A percentile compares a stretch with the other conserved stretches of the same genome.
phyloP scores from a whole-genome alignment of 495 filamentous ascomycete genomes.

The Penicillium longicatenatum region DNA sequence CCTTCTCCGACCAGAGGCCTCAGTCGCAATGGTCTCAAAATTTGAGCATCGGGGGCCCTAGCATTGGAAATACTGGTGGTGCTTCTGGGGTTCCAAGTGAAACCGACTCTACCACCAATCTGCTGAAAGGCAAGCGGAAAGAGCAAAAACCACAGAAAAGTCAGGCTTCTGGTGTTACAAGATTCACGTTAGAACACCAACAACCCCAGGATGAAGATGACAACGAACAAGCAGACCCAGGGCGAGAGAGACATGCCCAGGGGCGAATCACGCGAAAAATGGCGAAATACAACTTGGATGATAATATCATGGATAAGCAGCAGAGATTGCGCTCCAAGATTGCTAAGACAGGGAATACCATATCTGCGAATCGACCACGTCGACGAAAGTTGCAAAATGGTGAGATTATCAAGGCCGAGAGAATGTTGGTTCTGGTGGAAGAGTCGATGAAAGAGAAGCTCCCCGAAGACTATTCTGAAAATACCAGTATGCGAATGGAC shows the following conservation, averaged over 20 bases:
- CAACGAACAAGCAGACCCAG: slow-evolving; percentile 3
- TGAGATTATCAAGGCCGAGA: slow-evolving; percentile 72
- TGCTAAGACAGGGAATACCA: slow-evolving; percentile 39
- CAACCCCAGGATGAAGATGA: slow-evolving; percentile 38
- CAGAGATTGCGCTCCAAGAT: slow-evolving; percentile 38
- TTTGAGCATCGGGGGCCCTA: slow-evolving; percentile 20
- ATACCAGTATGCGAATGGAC: slow-evolving; percentile 61
- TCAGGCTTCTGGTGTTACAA: slow-evolving; percentile 24
- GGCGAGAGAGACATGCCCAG: slow-evolving; percentile 14
- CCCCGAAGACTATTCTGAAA: slow-evolving; percentile 68
- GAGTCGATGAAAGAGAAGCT: slow-evolving; percentile 52
- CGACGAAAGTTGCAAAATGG: slow-evolving; percentile 54
- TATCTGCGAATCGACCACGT: slow-evolving; percentile 41
- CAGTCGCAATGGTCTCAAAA: slow-evolving; percentile 19
- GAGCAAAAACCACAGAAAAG: slow-evolving; percentile 31
- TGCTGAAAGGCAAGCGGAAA: slow-evolving; percentile 34
- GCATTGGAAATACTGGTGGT: slow-evolving; percentile 21
- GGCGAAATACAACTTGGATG: slow-evolving; percentile 48
- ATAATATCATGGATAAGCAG: slow-evolving; percentile 45
- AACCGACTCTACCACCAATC: slow-evolving; percentile 39
- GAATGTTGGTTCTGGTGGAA: slow-evolving; percentile 72
- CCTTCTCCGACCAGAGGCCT: slow-evolving; percentile 7
- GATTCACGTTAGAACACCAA: slow-evolving; percentile 32
- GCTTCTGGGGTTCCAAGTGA: slow-evolving; percentile 33
- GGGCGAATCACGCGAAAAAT: slow-evolving; percentile 30